Evolutionary conservation across 371 early-diverging fungal species (phyloP).

Genomic region (Mucor lusitanicus): DNA sequence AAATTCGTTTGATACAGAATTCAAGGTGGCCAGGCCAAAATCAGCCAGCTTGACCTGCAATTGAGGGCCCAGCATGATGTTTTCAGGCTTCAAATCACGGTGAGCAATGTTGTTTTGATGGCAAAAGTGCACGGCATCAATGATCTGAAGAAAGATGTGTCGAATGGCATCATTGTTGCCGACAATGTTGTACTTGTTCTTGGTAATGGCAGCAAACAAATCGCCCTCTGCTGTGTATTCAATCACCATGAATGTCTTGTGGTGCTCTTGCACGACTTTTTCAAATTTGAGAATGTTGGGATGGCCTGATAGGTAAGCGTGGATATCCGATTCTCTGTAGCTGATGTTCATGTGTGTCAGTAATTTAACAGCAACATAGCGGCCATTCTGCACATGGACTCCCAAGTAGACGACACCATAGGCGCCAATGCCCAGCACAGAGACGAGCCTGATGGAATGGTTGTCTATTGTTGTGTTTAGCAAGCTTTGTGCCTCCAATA

Average conservation of each 20-base stretch:
- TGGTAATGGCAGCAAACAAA: constrained; percentile 68
- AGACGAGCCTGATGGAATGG: constrained; percentile 53
- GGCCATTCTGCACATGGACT: constrained; percentile 45
- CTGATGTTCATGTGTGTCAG: constrained; percentile 48
- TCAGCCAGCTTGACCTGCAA: constrained; percentile 68
- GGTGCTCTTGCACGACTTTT: constrained; percentile 68
- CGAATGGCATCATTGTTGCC: constrained; percentile 68
- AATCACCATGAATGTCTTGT: constrained; percentile 75
- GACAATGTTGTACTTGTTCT: constrained; percentile 46
- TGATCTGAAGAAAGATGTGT: constrained; percentile 78
- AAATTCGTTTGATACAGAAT: constrained; percentile 69
- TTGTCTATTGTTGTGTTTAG: constrained; percentile 57
- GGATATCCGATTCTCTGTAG: constrained; percentile 55
- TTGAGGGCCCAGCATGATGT: constrained; percentile 69
- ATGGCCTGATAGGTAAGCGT: constrained; percentile 62
- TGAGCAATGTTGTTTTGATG: constrained; percentile 82
- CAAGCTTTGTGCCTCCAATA: constrained; percentile 28
- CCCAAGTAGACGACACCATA: constrained; percentile 75
- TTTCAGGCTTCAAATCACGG: constrained; percentile 93
- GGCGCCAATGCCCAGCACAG: constrained; percentile 68
- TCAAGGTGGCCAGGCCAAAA: constrained; percentile 78
- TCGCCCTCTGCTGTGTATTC: constrained; percentile 80
- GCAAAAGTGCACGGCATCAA: constrained; percentile 80
- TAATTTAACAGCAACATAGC: constrained; percentile 66
- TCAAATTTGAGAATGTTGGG: constrained; percentile 70